Percentiles rank a stretch among this genome's conserved stretches.
Evolutionary conservation across 1,284 basidiomycete species (phyloP).

Genomic region (Moniliophthora roreri): DNA sequence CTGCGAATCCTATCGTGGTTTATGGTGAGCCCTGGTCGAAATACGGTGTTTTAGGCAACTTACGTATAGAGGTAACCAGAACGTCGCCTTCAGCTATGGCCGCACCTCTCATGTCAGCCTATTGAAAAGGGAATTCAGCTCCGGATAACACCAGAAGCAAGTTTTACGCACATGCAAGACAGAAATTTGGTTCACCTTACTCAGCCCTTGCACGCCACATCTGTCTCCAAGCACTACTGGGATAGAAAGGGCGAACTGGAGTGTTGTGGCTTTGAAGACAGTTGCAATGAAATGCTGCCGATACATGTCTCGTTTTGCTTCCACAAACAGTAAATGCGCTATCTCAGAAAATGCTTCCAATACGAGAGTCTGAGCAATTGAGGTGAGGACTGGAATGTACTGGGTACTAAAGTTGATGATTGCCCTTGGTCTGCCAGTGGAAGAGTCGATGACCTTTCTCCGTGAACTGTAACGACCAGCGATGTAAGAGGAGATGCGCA

Average conservation of each 20-base stretch:
- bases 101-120: constrained; percentile 39
- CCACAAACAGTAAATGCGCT: constrained; percentile 30
- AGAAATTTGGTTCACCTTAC: constrained; percentile 40
- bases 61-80: constrained; percentile 39
- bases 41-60: too few relatives aligned
- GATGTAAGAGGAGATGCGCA: constrained; percentile 33
- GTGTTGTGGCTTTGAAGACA: constrained; percentile 37
- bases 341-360: constrained; percentile 32
- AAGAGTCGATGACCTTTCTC: constrained; percentile 29
- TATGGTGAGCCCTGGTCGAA: too few relatives aligned
- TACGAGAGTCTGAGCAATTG: constrained; percentile 40
- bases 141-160: too few relatives aligned
- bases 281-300: constrained; percentile 41
- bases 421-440: constrained; percentile 24
- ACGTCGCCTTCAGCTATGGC: constrained; percentile 46
- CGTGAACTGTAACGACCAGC: constrained; percentile 41
- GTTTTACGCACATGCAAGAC: constrained; percentile 35
- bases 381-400: constrained; percentile 41
- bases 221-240: constrained; percentile 38
- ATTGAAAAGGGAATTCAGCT: too few relatives aligned
- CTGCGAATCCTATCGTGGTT: constrained; percentile 9
- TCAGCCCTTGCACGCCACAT: constrained; percentile 50
- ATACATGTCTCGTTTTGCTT: constrained; percentile 26
- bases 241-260: constrained; percentile 31
- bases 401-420: constrained; percentile 50